Percentiles rank a stretch among this genome's conserved stretches.
Conservation (phyloP, 768 basidiomycete species). For the Tulasnella sp. region DNA sequence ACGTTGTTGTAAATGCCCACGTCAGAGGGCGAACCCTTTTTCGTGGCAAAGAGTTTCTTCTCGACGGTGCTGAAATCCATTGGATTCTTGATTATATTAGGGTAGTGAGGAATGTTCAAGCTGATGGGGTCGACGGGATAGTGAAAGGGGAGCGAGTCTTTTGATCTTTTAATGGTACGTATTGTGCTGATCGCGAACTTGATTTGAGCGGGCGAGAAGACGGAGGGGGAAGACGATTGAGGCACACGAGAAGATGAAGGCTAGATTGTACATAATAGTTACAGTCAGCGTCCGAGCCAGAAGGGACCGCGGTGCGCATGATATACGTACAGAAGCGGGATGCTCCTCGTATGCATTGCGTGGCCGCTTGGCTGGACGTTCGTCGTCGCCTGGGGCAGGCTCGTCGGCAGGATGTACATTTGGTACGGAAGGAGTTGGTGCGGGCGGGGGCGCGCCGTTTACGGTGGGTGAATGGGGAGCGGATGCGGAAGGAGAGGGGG, state of each 20-base stretch:
- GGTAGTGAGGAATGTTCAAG: constrained; percentile 63
- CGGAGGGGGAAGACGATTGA: constrained; percentile 1
- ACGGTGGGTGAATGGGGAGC: not conserved
- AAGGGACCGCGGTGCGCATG: constrained; percentile 22
- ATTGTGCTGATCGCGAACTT: constrained; percentile 69
- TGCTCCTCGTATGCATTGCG: constrained; percentile 66
- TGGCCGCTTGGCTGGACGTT: constrained; percentile 74
- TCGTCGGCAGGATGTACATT: not conserved
- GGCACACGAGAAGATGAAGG: constrained; percentile 22
- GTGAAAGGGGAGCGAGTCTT: constrained; percentile 71
- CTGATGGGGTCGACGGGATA: constrained; percentile 80
- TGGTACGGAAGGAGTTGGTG: not conserved
- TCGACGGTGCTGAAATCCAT: constrained; percentile 95
- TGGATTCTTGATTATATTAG: constrained; percentile 70
- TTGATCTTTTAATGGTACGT: constrained; percentile 72
- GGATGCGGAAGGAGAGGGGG: not conserved
- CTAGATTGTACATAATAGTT: constrained; percentile 18
- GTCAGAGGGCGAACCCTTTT: constrained; percentile 41
- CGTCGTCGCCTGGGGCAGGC: constrained; percentile 30
- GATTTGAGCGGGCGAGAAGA: constrained; percentile 54
- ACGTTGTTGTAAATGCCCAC: constrained; percentile 60
- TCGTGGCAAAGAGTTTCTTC: constrained; percentile 68
- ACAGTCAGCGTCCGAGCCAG: constrained; percentile 27
- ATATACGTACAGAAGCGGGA: constrained; percentile 63
- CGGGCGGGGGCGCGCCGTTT: not conserved